Evolutionary conservation across 805 yeast species (phyloP).

Genomic region (Starmerella vaccinii): DNA sequence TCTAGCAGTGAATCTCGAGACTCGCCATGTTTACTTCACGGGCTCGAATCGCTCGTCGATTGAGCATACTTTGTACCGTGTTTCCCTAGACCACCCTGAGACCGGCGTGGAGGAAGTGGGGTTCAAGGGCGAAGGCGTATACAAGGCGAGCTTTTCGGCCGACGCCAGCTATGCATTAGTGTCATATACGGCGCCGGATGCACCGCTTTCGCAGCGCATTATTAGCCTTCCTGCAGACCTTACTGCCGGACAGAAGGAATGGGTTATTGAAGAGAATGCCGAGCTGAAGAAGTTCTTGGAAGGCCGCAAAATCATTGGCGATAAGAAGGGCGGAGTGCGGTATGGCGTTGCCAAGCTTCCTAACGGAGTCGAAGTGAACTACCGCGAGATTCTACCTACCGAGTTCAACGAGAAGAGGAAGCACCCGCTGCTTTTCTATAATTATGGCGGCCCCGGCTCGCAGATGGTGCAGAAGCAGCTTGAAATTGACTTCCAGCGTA

Average conservation of each 20-base stretch:
- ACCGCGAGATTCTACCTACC: conserved; percentile 67
- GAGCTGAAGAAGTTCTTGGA: conserved; percentile 24
- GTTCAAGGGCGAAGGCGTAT: conserved; percentile 51
- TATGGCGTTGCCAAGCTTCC: conserved; percentile 40
- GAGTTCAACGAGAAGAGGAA: conserved; percentile 48
- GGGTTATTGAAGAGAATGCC: conserved; percentile 31
- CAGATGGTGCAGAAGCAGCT: conserved; percentile 64
- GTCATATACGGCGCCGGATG: conserved; percentile 68
- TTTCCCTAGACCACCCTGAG: conserved; percentile 42
- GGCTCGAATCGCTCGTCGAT: conserved; percentile 69
- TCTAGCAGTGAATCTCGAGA: conserved; percentile 38
- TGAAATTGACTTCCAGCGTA: conserved; percentile 56
- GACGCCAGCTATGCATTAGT: conserved; percentile 66
- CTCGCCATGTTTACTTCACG: conserved; percentile 49
- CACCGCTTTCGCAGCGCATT: conserved; percentile 62
- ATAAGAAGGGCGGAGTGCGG: conserved; percentile 37
- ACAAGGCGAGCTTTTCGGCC: conserved; percentile 60
- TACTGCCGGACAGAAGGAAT: conserved; percentile 26
- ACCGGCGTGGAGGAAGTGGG: conserved; percentile 41
- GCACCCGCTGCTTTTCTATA: conserved; percentile 81
- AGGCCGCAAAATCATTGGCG: conserved; percentile 34
- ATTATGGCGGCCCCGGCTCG: conserved; percentile 94
- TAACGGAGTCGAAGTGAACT: conserved; percentile 38
- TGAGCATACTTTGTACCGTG: conserved; percentile 74
- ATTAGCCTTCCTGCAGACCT: conserved; percentile 38